phyloP scores from a whole-genome alignment of 164 flowering plant species.

The Annona cherimola region DNA sequence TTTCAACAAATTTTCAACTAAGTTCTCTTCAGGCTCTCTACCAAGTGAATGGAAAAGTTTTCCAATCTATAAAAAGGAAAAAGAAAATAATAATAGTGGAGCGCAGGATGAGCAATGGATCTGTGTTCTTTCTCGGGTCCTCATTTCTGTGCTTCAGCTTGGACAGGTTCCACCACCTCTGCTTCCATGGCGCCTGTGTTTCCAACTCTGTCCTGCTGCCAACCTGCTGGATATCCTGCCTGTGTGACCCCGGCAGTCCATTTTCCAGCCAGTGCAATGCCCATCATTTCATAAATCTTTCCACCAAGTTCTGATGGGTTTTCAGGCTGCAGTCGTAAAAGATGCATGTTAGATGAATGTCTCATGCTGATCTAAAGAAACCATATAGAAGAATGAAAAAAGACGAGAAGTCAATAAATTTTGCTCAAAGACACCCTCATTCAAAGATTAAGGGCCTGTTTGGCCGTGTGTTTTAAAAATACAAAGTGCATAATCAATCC shows the following conservation, averaged over 20 bases:
- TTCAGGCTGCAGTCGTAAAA: conserved; percentile 62
- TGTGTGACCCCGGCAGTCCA: conserved; percentile 33
- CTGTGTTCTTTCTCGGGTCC: no score
- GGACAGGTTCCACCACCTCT: conserved; percentile 73
- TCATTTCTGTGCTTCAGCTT: conserved; percentile 53
- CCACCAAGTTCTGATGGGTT: conserved; percentile 92
- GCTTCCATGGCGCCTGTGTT: conserved; percentile 47
- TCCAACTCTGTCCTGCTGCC: background rate
- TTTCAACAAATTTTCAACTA: no score
- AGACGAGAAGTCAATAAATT: background rate
- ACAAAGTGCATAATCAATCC: no score
- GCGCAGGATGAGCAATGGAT: no score
- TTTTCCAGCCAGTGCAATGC: conserved; percentile 59
- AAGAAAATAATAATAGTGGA: no score
- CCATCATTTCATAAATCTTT: conserved; percentile 97
- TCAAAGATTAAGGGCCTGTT: no score
- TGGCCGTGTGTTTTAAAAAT: no score
- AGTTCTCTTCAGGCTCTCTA: no score
- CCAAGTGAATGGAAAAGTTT: no score
- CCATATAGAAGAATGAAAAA: background rate
- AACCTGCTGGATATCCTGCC: conserved; percentile 28
- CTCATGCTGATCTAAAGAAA: no score
- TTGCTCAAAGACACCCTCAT: background rate
- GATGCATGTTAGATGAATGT: background rate
- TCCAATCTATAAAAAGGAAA: no score